Base-by-base conservation (phyloP, 352 stramenopile genomes). In the Pythium coloratum region DNA sequence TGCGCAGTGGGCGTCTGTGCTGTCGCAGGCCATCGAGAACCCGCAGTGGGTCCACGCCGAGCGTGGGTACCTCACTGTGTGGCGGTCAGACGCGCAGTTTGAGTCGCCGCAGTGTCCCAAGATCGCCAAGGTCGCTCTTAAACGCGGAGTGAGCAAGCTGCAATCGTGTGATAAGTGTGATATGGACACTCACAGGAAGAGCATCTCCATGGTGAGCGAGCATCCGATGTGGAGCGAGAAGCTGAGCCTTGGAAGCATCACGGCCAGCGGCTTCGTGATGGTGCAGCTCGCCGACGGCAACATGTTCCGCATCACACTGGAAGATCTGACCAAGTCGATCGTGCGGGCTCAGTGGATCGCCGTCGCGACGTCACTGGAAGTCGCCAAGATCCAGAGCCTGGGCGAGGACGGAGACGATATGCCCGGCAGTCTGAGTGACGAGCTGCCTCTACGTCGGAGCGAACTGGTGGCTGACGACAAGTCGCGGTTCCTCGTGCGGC, bases 11-110 rank as follows among this genome's bases (percentile, higher is more conserved):
- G 75, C 73, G 7, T 77, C 75, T 0, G 66, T 82, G 36, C 59
- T 82, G 10, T 71, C 73, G 16, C 65, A 71, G 9, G 75, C 75
- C 16, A 80, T 82, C 24, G 75, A 82, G 33, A 76, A 72, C 30
- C 75, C 75, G n/a, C 60, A 74, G 14, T 82, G 75, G 75, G 66
- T 82, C 13, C 72, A 82, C 55, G 56, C 66, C 7, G 70, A 80
- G 44, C 50, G 56, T 13, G 67, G 56, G 7, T 75, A 67, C 38
- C 59, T 69, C 26, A 82, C 75, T 1, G 64, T 78, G 33, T 82
- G 75, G 75, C 71, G 75, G 9, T 82, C 75, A 2, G 75, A 77
- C 51, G 44, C 54, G 13, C 67, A 62, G 14, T 82, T 75, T 33
- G 62, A 73, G 26, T 80, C 75, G 2, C 62, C 72, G 12, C 71